Evolutionary conservation across 2,329 filamentous ascomycete genomes (phyloP), one percentile per base, ranked within the genome.

Genomic region (Penicillium sclerotiorum): DNA sequence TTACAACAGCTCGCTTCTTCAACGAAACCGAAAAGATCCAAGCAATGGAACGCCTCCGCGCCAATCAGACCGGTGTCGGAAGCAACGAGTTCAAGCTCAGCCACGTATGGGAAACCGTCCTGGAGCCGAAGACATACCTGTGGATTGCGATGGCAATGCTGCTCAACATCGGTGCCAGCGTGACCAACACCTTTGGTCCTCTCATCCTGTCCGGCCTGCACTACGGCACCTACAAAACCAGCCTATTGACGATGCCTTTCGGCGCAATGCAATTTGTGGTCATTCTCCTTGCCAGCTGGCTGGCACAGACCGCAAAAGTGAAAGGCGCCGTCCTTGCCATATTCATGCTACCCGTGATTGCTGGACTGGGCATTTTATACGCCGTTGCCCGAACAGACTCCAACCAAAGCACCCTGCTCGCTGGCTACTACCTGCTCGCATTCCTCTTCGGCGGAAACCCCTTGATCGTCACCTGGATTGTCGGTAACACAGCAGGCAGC

Each of bases 371-470:
- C 1, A 72, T 87, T 51, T 71, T 87, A 1, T 84, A 84, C 52
- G 73, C 77, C 1, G 67, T 86, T 0, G 73, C 78, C 22, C 72
- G 77, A 25, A 54, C 51, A 1, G 60, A 68, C 0, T 64, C 70
- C 1, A 65, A 77, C n/a, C 72, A 75, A 37, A 73, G 76, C 0
- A 69, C 75, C 0, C 61, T 86, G 2, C 72, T 88, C 2, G 78
- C 75, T 0, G 84, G 80, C 0, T 88, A 87, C 65, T 88, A 88
- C 57, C 72, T 88, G 2, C 76, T 87, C 1, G 80, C 83, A 0
- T 88, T 87, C 64, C 71, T 88, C 8, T 88, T 84, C 53, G 83
- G 83, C 1, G 82, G 80, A 1, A 87, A 86, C 58, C 85, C 85
- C 0, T 72, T 89, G 8, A 80, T 87, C 21, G 81, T 88, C 0